These are phyloP conservation scores for Hypocrella siamensis DNA, from an alignment of 2,329 filamentous ascomycete genomes.

Conservation along the genomic window DNA sequence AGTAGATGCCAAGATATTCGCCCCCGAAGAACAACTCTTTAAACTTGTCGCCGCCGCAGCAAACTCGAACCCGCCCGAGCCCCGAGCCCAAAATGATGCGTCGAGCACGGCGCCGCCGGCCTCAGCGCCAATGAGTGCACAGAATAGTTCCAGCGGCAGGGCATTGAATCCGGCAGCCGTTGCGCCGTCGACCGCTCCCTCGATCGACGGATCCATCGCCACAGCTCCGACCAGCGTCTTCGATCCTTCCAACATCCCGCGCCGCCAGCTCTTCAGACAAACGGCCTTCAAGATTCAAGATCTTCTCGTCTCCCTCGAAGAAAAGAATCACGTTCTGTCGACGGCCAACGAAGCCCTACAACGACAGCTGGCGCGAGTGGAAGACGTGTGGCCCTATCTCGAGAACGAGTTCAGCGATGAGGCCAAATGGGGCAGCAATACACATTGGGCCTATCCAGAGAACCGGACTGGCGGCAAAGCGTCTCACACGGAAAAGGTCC, in stretches of 20 bases:
- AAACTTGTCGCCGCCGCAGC: slow-evolving; percentile 54
- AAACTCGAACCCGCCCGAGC: slow-evolving; percentile 30
- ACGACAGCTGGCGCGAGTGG: slow-evolving; percentile 69
- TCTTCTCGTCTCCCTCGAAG: slow-evolving; percentile 80
- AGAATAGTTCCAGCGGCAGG: slow-evolving; percentile 29
- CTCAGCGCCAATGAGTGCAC: slow-evolving; percentile 32
- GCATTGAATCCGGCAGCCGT: slow-evolving; percentile 15
- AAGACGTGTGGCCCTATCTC: slow-evolving; percentile 75
- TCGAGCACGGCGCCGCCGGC: slow-evolving; percentile 23
- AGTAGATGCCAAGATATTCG: slow-evolving; percentile 92
- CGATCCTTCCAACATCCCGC: slow-evolving; percentile 43
- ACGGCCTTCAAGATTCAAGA: slow-evolving; percentile 66
- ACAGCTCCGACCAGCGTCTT: slow-evolving; percentile 25
- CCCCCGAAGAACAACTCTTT: slow-evolving; percentile 68
- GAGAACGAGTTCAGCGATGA: slow-evolving; percentile 87
- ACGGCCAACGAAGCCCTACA: slow-evolving; percentile 83
- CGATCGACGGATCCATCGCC: slow-evolving; percentile 27
- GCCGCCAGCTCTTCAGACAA: slow-evolving; percentile 62
- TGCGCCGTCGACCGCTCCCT: slow-evolving; percentile 17
- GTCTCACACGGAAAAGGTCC: slow-evolving; percentile 56
- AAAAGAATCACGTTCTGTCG: slow-evolving; percentile 93
- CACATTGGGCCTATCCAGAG: slow-evolving; percentile 91
- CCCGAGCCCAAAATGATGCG: slow-evolving; percentile 27
- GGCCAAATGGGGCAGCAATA: slow-evolving; percentile 78
- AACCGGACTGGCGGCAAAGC: slow-evolving; percentile 50